Percentiles rank a stretch among this genome's conserved stretches.
phyloP scores from a whole-genome alignment of 2,329 filamentous ascomycete genomes.

The Colletotrichum sansevieriae region DNA sequence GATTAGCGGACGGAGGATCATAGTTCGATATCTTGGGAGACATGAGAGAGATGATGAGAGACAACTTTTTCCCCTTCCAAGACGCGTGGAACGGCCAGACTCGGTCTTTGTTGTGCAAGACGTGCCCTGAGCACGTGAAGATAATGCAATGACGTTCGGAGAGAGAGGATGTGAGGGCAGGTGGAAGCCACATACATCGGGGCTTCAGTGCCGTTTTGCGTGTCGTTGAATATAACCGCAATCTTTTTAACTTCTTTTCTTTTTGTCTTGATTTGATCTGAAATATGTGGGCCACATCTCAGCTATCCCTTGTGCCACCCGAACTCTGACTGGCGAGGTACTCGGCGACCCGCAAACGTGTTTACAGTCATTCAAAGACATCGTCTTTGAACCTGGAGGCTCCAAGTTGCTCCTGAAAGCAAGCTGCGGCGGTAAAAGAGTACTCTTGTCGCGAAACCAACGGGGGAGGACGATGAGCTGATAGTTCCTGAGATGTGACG shows the following conservation, averaged over 20 bases:
- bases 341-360: neutral
- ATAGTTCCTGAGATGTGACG: too few species aligned
- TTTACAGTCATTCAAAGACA: neutral
- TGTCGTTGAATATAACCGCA: constrained; percentile 32
- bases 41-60: constrained; percentile 28
- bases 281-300: neutral
- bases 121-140: constrained; percentile 11
- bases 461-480: neutral
- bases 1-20: constrained; percentile 13
- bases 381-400: neutral
- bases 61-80: neutral
- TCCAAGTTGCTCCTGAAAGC: neutral
- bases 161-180: constrained; percentile 29
- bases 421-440: neutral
- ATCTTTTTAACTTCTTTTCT: too few species aligned
- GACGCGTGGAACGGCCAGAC: constrained; percentile 18
- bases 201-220: constrained; percentile 29
- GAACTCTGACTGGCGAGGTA: too few species aligned
- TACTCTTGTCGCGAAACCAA: neutral
- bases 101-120: constrained; percentile 14
- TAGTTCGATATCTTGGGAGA: constrained; percentile 27
- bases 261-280: constrained; percentile 21
- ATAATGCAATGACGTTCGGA: neutral
- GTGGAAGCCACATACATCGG: constrained; percentile 26
- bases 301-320: neutral